A percentile compares a stretch with the other conserved stretches of the same genome.
phyloP scores from a whole-genome alignment of 2,329 filamentous ascomycete species.

The Fusarium humuli region DNA sequence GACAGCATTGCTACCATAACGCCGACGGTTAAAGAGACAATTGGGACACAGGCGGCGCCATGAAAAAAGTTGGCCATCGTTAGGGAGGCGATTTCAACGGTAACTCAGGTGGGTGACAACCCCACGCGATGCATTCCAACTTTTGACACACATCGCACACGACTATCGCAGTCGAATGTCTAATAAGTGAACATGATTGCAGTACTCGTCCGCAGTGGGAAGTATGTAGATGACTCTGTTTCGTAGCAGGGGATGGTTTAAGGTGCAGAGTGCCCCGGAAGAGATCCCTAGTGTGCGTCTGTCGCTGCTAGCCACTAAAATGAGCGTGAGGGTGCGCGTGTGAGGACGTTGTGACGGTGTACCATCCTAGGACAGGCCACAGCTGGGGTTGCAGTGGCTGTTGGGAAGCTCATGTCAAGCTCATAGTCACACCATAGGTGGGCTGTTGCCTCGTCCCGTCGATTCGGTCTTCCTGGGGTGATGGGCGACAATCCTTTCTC shows the following conservation, averaged over 20 bases:
- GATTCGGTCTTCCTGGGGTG: constrained; percentile 41
- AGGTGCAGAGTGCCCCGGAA: constrained; percentile 34
- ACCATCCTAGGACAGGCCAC: constrained; percentile 41
- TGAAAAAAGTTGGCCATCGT: constrained; percentile 26
- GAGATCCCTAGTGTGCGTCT: constrained; percentile 29
- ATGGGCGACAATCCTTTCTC: constrained; percentile 41
- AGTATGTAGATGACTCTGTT: constrained; percentile 21
- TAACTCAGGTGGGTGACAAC: constrained; percentile 21
- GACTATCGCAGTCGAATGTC: constrained; percentile 9
- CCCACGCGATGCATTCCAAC: constrained; percentile 30
- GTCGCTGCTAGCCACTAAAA: constrained; percentile 31
- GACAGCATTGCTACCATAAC: constrained; percentile 30
- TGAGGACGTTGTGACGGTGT: constrained; percentile 37
- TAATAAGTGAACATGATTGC: constrained; percentile 6
- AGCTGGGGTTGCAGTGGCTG: constrained; percentile 34
- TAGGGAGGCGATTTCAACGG: constrained; percentile 21
- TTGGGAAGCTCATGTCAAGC: constrained; percentile 41
- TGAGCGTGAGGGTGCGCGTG: constrained; percentile 34
- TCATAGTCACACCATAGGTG: constrained; percentile 47
- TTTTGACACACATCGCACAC: constrained; percentile 23
- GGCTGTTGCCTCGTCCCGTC: constrained; percentile 46
- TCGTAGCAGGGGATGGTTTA: constrained; percentile 9
- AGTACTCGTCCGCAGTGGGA: neutral
- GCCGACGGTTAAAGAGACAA: constrained; percentile 32
- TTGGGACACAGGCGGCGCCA: constrained; percentile 31